Evolutionary conservation across 2,329 filamentous ascomycete species (phyloP), one percentile per base, ranked within the genome.

Genomic region (Cordyceps cicadae): DNA sequence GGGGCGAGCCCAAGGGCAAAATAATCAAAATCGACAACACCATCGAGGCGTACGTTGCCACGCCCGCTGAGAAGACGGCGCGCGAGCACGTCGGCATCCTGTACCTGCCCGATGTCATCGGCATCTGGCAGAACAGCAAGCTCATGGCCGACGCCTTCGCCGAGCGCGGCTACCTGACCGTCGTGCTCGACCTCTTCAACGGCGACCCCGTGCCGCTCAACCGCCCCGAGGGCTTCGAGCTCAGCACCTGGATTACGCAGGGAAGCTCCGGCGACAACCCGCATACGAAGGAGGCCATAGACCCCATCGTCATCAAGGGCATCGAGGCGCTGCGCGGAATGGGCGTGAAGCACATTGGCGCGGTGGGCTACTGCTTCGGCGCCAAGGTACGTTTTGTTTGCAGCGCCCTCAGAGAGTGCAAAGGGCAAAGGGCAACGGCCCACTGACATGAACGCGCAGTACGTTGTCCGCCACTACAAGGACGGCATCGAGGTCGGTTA

Each of bases 391-490:
- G 72, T 43, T 43, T 17, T 29, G 29, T 29, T 29, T 29, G 29
- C 29, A 29, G n/a, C 5, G 17, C 51, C 15, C 8, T 9, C 51
- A 1, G 5, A 45, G 46, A 26, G 21, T 7, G 46, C 5, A 26
- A 15, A 17, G n/a, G 39, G n/a, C n/a, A n/a, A n/a, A n/a, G n/a
- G n/a, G n/a, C 32, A 34, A 45, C 26, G 6, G 7, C 7, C 29
- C 11, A 45, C 29, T 50, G 29, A 53, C 43, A 43, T 15, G 15
- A 43, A 15, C 12, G 19, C 17, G 1, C 24, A 87, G 82, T 92
- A 89, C 71, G 83, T 90, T 39, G 80, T 81, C 58, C 85, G 91
- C 48, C 88, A 87, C 77, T 80, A 80, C 76, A 79, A 80, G 61
- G 53, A 77, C 60, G 77, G 76, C 5, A 76, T 85, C 26, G 79